Evolutionary conservation across 2,329 filamentous ascomycete species (phyloP), one percentile per base, ranked within the genome.

Genomic region (Ophiosphaerella herpotricha): DNA sequence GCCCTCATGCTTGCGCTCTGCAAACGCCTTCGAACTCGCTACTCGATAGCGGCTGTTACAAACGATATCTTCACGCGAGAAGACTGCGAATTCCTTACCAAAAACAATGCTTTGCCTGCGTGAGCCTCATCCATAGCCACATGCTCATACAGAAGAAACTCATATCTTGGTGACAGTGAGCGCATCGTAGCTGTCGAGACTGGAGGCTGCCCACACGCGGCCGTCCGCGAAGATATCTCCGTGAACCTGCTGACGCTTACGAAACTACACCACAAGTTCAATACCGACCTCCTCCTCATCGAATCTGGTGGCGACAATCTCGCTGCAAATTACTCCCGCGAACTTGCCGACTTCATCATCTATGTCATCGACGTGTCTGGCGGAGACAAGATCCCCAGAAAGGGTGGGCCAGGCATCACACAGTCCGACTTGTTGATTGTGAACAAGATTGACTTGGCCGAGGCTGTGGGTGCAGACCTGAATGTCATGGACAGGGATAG

Each of bases 31-130:
- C 89, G 94, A 54, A 81, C 86, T 43, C 80, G 83, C 47, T 92
- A 90, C 83, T 91, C 87, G 70, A 89, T 99, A 67, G 94, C 94
- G 1, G 94, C 91, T 52, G 93, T 99, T 18, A 99, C 94, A 42
- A 97, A 97, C 81, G 93, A 97, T 80, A 97, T 97, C 80, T 97
- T 97, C 81, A 97, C 93, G 18, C 88, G 82, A 58, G 94, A 99
- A 78, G 94, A 99, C 80, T 92, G 92, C 79, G 94, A 97, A 76
- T 99, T 99, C 79, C 86, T 99, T 23, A 96, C 91, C 51, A 86
- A 86, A 49, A 83, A 97, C 81, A 82, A 84, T 58, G 94, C 94
- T 5, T 86, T 97, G 0, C 88, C 92, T 0, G 82, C 92, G 5
- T 71, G 58, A 55, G 64, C 40, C 40, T 14, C 33, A n/a, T 5